These are phyloP conservation scores for Penicillium fuscoglaucum DNA, from an alignment of 2,329 filamentous ascomycete genomes.

Conservation along the genomic window DNA sequence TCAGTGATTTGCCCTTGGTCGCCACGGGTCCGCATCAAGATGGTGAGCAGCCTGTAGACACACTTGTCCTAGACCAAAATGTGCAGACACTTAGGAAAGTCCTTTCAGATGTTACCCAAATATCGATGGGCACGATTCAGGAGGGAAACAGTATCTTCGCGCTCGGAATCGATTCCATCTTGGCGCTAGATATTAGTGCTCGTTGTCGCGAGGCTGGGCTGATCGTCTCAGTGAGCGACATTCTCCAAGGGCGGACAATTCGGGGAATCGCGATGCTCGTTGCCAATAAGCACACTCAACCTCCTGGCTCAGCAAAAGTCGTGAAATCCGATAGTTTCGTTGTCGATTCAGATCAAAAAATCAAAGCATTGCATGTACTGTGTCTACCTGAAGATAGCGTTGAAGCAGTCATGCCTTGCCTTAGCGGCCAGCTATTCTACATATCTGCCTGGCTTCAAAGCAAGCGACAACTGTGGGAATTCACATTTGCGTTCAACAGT, in stretches of 20 bases:
- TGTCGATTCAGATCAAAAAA: neutral
- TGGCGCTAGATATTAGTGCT: conserved; percentile 1
- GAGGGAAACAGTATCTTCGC: neutral
- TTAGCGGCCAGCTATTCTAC: conserved; percentile 10
- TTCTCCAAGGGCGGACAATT: conserved; percentile 7
- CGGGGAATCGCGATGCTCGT: conserved; percentile 1
- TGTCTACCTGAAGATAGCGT: neutral
- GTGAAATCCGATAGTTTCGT: no score
- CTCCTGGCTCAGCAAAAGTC: neutral
- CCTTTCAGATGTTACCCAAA: neutral
- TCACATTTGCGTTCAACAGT: conserved; percentile 6
- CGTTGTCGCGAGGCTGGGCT: neutral
- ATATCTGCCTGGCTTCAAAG: conserved; percentile 10
- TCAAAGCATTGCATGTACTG: neutral
- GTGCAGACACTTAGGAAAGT: neutral
- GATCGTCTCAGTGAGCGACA: conserved; percentile 3
- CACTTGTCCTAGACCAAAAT: neutral
- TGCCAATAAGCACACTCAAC: neutral
- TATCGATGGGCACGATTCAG: neutral
- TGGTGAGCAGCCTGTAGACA: neutral
- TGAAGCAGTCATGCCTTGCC: neutral
- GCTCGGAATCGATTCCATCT: neutral
- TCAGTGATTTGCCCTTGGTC: neutral
- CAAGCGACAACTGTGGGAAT: conserved; percentile 13
- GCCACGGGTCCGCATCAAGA: no score